phyloP scores from a whole-genome alignment of 2,329 filamentous ascomycete species.

The Fusarium verticillioides region DNA sequence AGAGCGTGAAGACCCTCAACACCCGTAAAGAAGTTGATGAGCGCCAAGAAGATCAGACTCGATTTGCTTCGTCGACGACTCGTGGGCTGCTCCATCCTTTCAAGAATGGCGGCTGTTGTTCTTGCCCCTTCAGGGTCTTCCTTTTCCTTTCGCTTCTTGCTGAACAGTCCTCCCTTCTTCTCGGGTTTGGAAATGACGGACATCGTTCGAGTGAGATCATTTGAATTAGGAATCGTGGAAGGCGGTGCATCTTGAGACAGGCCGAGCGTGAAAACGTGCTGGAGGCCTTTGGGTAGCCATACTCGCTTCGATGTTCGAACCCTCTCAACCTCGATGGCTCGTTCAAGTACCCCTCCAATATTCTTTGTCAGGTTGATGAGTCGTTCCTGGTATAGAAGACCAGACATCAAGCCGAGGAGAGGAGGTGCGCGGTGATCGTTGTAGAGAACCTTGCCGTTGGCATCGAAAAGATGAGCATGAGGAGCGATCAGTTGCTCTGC shows the following conservation, averaged over 20 bases:
- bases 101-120: not conserved
- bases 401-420: constrained; percentile 13
- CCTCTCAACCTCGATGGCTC: constrained; percentile 2
- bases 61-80: constrained; percentile 12
- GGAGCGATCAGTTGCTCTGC: constrained; percentile 3
- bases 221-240: not conserved
- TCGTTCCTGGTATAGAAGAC: constrained; percentile 10
- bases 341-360: not conserved
- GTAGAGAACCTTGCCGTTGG: constrained; percentile 5
- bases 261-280: constrained; percentile 1
- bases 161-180: constrained; percentile 7
- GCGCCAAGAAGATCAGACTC: not conserved
- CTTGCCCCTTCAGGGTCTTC: not conserved
- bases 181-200: constrained; percentile 6
- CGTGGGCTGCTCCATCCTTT: constrained; percentile 9
- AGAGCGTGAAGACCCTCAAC: constrained; percentile 12
- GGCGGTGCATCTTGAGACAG: constrained; percentile 15
- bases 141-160: not conserved
- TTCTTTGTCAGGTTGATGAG: constrained; percentile 12
- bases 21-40: constrained; percentile 13
- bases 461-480: constrained; percentile 14
- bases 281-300: constrained; percentile 13
- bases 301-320: not conserved
- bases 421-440: constrained; percentile 1
- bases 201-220: constrained; percentile 9